phyloP scores from a whole-genome alignment of 2,329 filamentous ascomycete species.

The Zasmidium citrigriseum region DNA sequence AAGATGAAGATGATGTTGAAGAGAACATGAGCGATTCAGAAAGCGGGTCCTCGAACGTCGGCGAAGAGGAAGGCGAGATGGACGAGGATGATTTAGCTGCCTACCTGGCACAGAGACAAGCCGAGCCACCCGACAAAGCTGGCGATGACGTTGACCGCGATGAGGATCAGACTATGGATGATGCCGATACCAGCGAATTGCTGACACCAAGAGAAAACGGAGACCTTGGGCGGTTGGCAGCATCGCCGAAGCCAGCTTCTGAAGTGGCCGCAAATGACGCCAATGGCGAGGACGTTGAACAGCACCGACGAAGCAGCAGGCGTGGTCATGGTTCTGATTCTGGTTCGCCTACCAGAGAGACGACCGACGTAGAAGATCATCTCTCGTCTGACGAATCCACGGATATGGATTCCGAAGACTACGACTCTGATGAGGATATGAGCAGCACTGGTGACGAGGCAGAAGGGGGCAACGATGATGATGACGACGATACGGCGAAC shows the following conservation, averaged over 20 bases:
- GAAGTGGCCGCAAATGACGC: slow-evolving; percentile 3
- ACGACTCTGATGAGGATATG: slow-evolving; percentile 40
- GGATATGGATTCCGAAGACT: slow-evolving; percentile 37
- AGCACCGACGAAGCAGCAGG: background rate
- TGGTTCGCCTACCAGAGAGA: slow-evolving; percentile 26
- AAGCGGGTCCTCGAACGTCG: slow-evolving; percentile 48
- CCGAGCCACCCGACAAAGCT: slow-evolving; percentile 31
- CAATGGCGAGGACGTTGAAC: background rate
- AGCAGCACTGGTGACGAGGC: slow-evolving; percentile 38
- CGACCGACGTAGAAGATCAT: slow-evolving; percentile 42
- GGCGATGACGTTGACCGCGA: slow-evolving; percentile 14
- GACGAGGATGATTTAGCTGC: slow-evolving; percentile 52
- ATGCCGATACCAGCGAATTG: slow-evolving; percentile 6
- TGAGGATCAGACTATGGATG: slow-evolving; percentile 8
- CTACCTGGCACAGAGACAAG: slow-evolving; percentile 30
- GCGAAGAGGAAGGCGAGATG: slow-evolving; percentile 52
- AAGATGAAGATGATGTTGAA: slow-evolving; percentile 22
- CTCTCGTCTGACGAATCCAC: slow-evolving; percentile 40
- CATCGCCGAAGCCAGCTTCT: background rate
- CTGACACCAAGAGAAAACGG: slow-evolving; percentile 2
- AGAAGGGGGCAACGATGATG: slow-evolving; percentile 28
- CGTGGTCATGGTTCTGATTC: slow-evolving; percentile 4
- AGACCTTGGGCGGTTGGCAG: background rate
- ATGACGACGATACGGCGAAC: slow-evolving; percentile 27
- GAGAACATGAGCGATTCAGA: slow-evolving; percentile 32